Evolutionary conservation across 192 early-diverging fungal genomes (phyloP).

Genomic region (Mortierella antarctica): DNA sequence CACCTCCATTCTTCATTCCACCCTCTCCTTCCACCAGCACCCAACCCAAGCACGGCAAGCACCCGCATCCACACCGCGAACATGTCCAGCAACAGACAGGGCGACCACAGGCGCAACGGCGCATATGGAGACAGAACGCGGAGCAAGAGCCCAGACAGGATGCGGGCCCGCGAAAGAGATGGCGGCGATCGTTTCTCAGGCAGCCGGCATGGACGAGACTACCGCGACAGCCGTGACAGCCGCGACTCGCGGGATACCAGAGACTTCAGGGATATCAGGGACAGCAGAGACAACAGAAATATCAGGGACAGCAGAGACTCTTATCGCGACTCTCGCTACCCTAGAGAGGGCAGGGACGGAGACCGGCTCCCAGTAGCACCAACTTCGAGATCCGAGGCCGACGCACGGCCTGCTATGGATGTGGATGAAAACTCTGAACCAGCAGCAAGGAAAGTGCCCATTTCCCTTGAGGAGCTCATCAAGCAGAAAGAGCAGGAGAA

Average conservation of each 20-base stretch:
- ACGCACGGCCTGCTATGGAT: conserved; percentile 23
- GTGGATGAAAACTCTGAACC: conserved; percentile 7
- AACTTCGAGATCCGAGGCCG: conserved; percentile 3
- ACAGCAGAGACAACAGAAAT: conserved; percentile 30
- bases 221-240: conserved; percentile 49
- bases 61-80: neutral
- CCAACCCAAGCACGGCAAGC: neutral
- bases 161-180: conserved; percentile 40
- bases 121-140: conserved; percentile 54
- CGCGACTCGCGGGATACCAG: conserved; percentile 19
- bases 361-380: conserved; percentile 10
- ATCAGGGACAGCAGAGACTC: conserved; percentile 21
- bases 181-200: conserved; percentile 34
- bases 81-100: conserved; percentile 23
- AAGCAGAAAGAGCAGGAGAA: conserved; percentile 75
- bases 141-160: conserved; percentile 29
- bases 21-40: neutral
- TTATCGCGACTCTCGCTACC: conserved; percentile 30
- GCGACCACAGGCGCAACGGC: conserved; percentile 27
- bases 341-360: conserved; percentile 14
- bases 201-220: conserved; percentile 32
- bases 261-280: conserved; percentile 19
- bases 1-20: no score
- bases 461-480: conserved; percentile 84
- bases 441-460: conserved; percentile 62